Evolutionary conservation across 225 moss, liverwort and hornwort species (phyloP).

Genomic region (Pseudisothecium myosuroides): DNA sequence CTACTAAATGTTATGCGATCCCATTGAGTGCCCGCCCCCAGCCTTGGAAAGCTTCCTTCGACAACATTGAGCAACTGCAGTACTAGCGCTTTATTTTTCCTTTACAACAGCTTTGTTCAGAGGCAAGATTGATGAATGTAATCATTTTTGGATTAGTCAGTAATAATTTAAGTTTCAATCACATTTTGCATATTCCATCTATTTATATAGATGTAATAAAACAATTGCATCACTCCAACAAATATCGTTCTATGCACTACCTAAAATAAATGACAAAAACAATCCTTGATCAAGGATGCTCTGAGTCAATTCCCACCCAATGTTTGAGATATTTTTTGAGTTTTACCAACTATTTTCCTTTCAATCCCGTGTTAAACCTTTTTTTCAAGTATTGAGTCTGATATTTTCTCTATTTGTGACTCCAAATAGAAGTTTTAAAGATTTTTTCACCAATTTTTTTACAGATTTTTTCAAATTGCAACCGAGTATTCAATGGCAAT

Average conservation of each 20-base stretch:
- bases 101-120: rapidly evolving
- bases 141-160: neutral
- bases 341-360: neutral
- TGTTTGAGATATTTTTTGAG: rapidly evolving
- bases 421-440: neutral
- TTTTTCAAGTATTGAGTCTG: rapidly evolving
- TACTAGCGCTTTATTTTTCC: neutral
- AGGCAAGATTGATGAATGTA: neutral
- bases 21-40: no score
- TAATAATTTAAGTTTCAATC: neutral
- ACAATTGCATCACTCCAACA: neutral
- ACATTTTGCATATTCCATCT: neutral
- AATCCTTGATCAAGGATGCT: rapidly evolving
- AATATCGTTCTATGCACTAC: rapidly evolving
- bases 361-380: rapidly evolving
- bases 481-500: no score
- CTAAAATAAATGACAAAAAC: neutral
- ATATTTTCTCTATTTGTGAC: neutral
- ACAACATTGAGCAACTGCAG: no score
- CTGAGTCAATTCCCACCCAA: rapidly evolving
- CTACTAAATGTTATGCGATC: no score
- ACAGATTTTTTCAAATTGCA: neutral
- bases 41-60: no score
- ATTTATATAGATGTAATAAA: neutral
- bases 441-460: neutral